A percentile compares a stretch with the other conserved stretches of the same genome.
phyloP scores from a whole-genome alignment of 441 rosid species.

The Hypseocharis bilobata region DNA sequence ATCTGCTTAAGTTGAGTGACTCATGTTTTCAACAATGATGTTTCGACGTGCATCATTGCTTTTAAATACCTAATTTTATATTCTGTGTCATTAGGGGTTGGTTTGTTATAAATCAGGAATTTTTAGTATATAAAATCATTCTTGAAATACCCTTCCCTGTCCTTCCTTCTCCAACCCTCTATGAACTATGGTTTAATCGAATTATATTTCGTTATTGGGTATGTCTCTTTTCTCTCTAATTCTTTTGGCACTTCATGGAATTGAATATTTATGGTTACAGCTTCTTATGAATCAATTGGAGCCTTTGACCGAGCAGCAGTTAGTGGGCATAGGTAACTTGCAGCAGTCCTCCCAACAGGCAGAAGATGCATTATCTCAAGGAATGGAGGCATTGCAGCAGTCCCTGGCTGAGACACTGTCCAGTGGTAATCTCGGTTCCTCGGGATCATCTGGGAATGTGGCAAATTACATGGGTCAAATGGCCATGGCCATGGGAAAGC shows the following conservation, averaged over 20 bases:
- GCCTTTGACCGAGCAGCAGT: constrained; percentile 89
- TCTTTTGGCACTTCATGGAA: neutral
- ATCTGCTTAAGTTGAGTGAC: no score
- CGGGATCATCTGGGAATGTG: constrained; percentile 79
- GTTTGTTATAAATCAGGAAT: no score
- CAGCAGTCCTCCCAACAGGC: constrained; percentile 97
- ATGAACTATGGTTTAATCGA: neutral
- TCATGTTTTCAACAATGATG: no score
- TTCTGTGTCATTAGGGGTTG: no score
- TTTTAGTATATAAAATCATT: no score
- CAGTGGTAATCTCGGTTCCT: constrained; percentile 71
- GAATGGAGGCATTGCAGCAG: constrained; percentile 93
- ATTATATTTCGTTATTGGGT: neutral
- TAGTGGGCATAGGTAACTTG: constrained; percentile 54
- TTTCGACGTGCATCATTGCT: no score
- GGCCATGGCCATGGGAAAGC: constrained; percentile 99
- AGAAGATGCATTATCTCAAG: constrained; percentile 94
- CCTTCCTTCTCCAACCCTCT: neutral
- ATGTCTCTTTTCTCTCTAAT: neutral
- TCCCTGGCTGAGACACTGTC: constrained; percentile 81
- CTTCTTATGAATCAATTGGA: constrained; percentile 78
- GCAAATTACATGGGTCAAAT: constrained; percentile 98
- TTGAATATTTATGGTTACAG: constrained; percentile 33
- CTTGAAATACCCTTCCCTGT: no score
- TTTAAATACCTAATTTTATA: no score